Percentiles rank a stretch among this genome's conserved stretches.
Conservation (phyloP, 495 filamentous ascomycete genomes). For the Gamarada debralockiae region DNA sequence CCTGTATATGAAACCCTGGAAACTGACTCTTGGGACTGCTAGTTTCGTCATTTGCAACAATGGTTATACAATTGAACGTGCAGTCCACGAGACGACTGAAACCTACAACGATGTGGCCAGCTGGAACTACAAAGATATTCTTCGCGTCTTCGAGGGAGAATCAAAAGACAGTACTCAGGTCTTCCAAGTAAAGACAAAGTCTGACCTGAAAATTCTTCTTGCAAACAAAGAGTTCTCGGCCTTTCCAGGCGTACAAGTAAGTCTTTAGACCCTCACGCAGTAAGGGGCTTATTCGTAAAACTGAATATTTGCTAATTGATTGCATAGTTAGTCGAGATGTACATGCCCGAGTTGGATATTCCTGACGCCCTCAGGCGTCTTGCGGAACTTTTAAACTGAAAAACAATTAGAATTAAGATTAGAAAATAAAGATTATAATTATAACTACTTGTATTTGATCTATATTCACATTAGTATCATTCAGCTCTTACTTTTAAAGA, state of each 20-base stretch:
- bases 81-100: conserved; percentile 69
- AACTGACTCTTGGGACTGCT: background rate
- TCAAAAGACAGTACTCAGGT: conserved; percentile 52
- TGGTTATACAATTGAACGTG: conserved; percentile 71
- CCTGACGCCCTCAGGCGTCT: conserved; percentile 57
- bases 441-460: too few species aligned
- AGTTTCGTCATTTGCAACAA: conserved; percentile 72
- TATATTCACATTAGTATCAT: too few species aligned
- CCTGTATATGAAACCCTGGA: background rate
- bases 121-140: conserved; percentile 68
- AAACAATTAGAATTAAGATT: conserved; percentile 15
- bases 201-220: conserved; percentile 64
- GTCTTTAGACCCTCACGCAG: background rate
- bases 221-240: conserved; percentile 55
- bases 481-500: too few species aligned
- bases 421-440: too few species aligned
- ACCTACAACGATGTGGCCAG: conserved; percentile 71
- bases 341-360: conserved; percentile 78
- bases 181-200: conserved; percentile 63
- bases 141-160: conserved; percentile 56
- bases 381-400: background rate
- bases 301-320: conserved; percentile 28
- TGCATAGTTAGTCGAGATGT: conserved; percentile 73
- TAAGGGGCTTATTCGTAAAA: background rate
- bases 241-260: background rate